phyloP scores from a whole-genome alignment of 305 asterid genomes.

The Coffea humblotiana region DNA sequence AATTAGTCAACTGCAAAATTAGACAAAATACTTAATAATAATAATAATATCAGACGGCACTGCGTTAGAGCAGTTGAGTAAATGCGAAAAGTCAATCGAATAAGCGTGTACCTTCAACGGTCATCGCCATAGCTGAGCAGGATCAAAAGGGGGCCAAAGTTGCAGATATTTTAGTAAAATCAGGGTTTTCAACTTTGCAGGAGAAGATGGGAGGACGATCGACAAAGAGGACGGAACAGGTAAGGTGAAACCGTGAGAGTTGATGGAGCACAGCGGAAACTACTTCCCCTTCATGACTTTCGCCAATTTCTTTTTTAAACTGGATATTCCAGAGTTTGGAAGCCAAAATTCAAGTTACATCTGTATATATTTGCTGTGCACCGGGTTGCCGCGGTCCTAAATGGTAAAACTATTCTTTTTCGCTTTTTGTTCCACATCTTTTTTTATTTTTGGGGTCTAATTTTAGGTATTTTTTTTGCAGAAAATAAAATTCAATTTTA shows the following conservation, averaged over 20 bases:
- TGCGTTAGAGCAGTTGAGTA: not conserved
- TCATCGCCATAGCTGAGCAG: constrained; percentile 67
- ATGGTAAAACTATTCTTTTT: no score
- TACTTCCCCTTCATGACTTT: no score
- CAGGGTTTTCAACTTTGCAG: not conserved
- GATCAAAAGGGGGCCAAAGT: constrained; percentile 8
- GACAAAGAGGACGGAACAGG: not conserved
- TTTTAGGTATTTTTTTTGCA: no score
- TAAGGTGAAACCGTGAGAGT: no score
- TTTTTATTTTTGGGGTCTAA: not conserved
- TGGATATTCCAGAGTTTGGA: no score
- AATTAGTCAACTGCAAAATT: not conserved
- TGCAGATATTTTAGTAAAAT: not conserved
- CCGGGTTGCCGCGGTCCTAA: no score
- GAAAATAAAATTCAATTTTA: no score
- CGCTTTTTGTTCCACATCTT: not conserved
- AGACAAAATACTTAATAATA: not conserved
- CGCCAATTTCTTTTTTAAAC: not conserved
- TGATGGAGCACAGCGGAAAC: no score
- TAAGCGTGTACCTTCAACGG: constrained; percentile 59
- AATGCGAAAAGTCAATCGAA: constrained; percentile 4
- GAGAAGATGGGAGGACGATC: not conserved
- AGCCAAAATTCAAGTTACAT: no score
- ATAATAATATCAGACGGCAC: not conserved
- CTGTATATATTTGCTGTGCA: no score